These are phyloP conservation scores for Gautieria morchelliformis DNA, from an alignment of 768 basidiomycete species.

Conservation along the genomic window DNA sequence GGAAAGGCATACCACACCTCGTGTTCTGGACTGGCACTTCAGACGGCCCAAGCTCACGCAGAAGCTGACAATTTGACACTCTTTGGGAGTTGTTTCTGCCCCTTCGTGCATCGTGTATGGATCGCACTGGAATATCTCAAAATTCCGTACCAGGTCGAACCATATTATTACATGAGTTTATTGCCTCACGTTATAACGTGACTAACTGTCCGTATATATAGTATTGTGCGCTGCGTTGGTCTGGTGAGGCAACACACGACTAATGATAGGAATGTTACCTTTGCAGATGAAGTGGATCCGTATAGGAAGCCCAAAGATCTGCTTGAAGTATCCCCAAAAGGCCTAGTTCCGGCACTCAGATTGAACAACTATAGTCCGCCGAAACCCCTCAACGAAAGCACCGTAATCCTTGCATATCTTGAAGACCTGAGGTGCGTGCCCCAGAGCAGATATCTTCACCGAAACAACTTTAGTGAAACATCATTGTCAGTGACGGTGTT, in stretches of 20 bases:
- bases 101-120: conserved; percentile 80
- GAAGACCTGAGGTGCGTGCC: conserved; percentile 46
- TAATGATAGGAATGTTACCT: background rate
- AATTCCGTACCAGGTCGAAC: conserved; percentile 55
- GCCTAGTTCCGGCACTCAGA: conserved; percentile 64
- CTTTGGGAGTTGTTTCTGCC: conserved; percentile 69
- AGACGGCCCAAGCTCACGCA: conserved; percentile 43
- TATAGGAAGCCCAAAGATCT: conserved; percentile 76
- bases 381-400: conserved; percentile 66
- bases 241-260: background rate
- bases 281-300: conserved; percentile 67
- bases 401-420: conserved; percentile 68
- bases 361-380: conserved; percentile 46
- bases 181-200: background rate
- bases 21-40: conserved; percentile 43
- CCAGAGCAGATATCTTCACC: background rate
- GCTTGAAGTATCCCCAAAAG: conserved; percentile 74
- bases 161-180: background rate
- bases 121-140: conserved; percentile 58
- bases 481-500: background rate
- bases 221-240: conserved; percentile 1
- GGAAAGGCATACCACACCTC: conserved; percentile 31
- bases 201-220: background rate
- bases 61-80: conserved; percentile 47
- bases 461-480: conserved; percentile 2